Base-by-base conservation (phyloP, 192 early-diverging fungal genomes). In the Podochytrium sp. region DNA sequence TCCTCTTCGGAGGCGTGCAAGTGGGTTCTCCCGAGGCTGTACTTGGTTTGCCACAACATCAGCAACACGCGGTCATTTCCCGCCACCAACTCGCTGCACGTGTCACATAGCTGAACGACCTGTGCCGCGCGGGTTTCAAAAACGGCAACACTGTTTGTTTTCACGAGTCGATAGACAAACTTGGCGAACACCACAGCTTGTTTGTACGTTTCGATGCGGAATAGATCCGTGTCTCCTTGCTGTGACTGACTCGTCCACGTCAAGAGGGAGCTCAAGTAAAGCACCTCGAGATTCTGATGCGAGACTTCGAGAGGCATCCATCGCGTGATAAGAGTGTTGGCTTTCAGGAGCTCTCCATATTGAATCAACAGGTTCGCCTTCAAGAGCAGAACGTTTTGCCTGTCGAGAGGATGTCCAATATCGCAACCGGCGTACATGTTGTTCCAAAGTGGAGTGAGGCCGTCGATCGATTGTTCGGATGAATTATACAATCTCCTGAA, bases 311-410 rank as follows among this genome's bases (percentile, higher is more conserved):
- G 16, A 20, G 63, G 63, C 16, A 69, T 51, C 2, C 29, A 34
- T 38, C 37, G 66, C 6, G 37, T 29, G 34, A 69, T 23, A 10
- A 71, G 10, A 29, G 14, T 71, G 3, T 43, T 16, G 10, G 69
- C 69, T 43, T 59, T 71, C 1, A 2, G 2, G 29, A 59, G 20
- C 3, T 71, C 37, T 58, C 69, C 69, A 47, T 47, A 57, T 23
- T 71, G 55, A 27, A 71, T 71, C 39, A 71, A 37, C 3, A 35
- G 38, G 1, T 59, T 27, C 2, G 69, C 53, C 29, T 59, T 71
- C 23, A 71, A 12, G 3, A 59, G 5, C 1, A 71, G 32, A 2
- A 71, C 12, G 40, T 27, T 57, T 20, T 59, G 14, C 2, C 7
- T 51, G 51, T 30, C 40, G 14, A 71, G 6, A 23, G 16, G 40